Conservation (phyloP, 1,139 yeast genomes). For the Taphrina pruni region DNA sequence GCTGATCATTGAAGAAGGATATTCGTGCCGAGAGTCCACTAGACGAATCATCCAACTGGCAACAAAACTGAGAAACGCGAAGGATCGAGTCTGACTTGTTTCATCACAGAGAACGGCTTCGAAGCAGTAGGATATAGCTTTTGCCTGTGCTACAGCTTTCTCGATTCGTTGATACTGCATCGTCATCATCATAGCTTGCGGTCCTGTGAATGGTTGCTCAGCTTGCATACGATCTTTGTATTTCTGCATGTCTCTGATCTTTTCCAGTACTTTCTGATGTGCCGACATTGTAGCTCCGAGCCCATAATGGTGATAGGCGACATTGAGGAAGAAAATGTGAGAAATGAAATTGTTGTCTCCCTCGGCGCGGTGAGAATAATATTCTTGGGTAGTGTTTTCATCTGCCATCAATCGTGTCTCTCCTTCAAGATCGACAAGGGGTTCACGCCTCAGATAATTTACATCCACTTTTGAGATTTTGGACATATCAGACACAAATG, state of each 20-base stretch:
- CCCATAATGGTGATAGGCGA: constrained; percentile 85
- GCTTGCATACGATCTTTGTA: constrained; percentile 58
- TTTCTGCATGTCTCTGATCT: constrained; percentile 60
- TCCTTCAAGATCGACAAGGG: constrained; percentile 65
- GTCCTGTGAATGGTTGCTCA: constrained; percentile 48
- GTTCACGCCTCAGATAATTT: constrained; percentile 62
- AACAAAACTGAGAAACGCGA: constrained; percentile 78
- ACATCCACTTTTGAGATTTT: constrained; percentile 77
- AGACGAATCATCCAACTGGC: constrained; percentile 72
- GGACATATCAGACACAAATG: constrained; percentile 71
- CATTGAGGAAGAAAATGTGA: constrained; percentile 80
- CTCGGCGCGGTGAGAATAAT: constrained; percentile 53
- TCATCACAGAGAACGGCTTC: constrained; percentile 66
- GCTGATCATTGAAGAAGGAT: constrained; percentile 62
- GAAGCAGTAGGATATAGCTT: constrained; percentile 61
- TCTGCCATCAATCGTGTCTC: constrained; percentile 87
- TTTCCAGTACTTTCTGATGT: constrained; percentile 62
- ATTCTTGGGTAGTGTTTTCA: constrained; percentile 68
- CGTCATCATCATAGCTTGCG: constrained; percentile 47
- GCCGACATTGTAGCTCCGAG: constrained; percentile 75
- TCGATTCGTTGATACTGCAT: constrained; percentile 56
- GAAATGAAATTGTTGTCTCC: constrained; percentile 76
- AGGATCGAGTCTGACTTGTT: constrained; percentile 65
- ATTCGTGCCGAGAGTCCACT: constrained; percentile 71
- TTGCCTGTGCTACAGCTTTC: constrained; percentile 54